Percentiles rank a stretch among this genome's conserved stretches.
Conservation (phyloP, 2,329 filamentous ascomycete species). For the Ascochyta fabae region DNA sequence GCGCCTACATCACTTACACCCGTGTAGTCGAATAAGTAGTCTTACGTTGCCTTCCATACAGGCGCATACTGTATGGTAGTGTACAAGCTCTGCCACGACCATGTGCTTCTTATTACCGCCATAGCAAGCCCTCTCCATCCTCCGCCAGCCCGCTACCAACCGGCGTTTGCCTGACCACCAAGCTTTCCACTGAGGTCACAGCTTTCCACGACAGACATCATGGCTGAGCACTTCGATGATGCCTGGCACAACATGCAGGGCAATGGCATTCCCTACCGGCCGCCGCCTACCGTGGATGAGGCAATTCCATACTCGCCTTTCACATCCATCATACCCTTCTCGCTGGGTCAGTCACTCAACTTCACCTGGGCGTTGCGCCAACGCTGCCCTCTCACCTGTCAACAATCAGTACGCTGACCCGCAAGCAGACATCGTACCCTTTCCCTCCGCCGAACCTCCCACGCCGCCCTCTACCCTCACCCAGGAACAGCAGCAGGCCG, state of each 20-base stretch:
- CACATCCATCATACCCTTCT: constrained; percentile 79
- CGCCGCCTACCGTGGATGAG: constrained; percentile 68
- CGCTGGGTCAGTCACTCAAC: constrained; percentile 64
- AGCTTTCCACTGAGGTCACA: constrained; percentile 4
- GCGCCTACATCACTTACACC: not conserved
- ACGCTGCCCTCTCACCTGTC: constrained; percentile 26
- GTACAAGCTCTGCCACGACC: constrained; percentile 10
- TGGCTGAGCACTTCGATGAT: constrained; percentile 34
- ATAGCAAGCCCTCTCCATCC: constrained; percentile 12
- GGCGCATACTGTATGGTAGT: constrained; percentile 14
- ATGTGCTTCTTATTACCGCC: constrained; percentile 24
- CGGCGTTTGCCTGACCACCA: constrained; percentile 6
- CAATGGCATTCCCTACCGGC: constrained; percentile 44
- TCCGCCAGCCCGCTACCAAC: not conserved
- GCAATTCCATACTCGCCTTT: constrained; percentile 84
- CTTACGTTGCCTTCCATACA: constrained; percentile 2
- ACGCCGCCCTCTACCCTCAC: constrained; percentile 47
- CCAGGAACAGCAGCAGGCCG: constrained; percentile 56
- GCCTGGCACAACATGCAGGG: constrained; percentile 44
- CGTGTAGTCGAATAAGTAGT: constrained; percentile 3
- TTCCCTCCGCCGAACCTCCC: constrained; percentile 52
- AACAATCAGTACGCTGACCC: constrained; percentile 23
- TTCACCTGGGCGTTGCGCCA: constrained; percentile 23
- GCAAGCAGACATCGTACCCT: constrained; percentile 53
- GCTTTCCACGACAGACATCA: constrained; percentile 16